phyloP scores from a whole-genome alignment of 345 rosid species.

The Boechera retrofracta region DNA sequence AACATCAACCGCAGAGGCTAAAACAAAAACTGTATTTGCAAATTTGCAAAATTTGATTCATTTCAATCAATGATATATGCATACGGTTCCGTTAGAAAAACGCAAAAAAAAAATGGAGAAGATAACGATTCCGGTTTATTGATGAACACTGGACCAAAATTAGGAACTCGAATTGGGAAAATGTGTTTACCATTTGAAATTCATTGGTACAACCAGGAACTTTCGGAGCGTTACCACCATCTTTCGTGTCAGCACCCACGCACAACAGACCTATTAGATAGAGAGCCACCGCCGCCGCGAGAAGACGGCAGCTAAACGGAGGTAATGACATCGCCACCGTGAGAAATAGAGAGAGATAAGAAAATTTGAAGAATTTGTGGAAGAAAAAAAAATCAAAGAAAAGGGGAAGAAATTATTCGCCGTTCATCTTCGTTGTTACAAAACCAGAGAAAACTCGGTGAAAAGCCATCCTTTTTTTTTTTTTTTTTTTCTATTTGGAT shows the following conservation, averaged over 20 bases:
- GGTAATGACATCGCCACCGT: constrained; percentile 44
- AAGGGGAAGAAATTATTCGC: constrained; percentile 33
- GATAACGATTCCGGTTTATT: background rate
- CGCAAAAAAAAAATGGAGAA: background rate
- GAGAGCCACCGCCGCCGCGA: constrained; percentile 30
- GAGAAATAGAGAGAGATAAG: background rate
- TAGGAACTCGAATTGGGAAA: background rate
- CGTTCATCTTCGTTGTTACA: constrained; percentile 35
- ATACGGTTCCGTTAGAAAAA: background rate
- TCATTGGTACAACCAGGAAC: constrained; percentile 42
- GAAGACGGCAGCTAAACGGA: constrained; percentile 38
- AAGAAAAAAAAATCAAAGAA: background rate
- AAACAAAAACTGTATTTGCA: background rate
- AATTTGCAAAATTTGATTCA: background rate
- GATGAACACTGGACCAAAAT: background rate
- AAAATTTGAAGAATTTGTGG: background rate
- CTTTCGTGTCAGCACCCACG: constrained; percentile 27
- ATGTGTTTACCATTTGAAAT: constrained; percentile 38
- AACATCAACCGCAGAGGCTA: background rate
- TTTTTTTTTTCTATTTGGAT: constrained; percentile 7
- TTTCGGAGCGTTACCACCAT: constrained; percentile 20
- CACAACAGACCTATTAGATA: constrained; percentile 27
- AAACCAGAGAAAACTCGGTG: constrained; percentile 30
- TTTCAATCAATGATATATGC: background rate
- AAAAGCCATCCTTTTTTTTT: constrained; percentile 6